phyloP scores from a whole-genome alignment of 2,329 filamentous ascomycete genomes.

The Raffaelea albimanens region DNA sequence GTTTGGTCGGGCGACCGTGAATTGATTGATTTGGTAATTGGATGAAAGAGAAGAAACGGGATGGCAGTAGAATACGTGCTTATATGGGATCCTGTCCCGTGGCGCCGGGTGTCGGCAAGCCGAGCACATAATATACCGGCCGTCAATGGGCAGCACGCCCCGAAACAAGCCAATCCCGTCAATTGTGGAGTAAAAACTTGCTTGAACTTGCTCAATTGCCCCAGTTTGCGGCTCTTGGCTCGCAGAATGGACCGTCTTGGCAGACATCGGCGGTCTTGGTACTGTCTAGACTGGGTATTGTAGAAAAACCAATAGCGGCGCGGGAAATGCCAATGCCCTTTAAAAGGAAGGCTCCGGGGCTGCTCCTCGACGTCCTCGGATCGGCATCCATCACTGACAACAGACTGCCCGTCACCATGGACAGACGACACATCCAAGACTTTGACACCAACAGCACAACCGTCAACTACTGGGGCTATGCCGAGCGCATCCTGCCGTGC shows the following conservation, averaged over 20 bases:
- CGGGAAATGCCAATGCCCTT: neutral
- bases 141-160: neutral
- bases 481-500: slow-evolving; percentile 34
- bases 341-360: neutral
- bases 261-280: neutral
- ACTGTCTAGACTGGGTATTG: neutral
- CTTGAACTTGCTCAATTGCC: neutral
- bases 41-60: too few species aligned
- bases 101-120: too few species aligned
- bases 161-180: neutral
- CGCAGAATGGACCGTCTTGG: neutral
- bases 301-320: neutral
- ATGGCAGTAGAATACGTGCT: too few species aligned
- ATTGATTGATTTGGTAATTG: neutral
- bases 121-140: neutral
- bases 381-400: neutral
- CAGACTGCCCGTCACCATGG: neutral
- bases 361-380: neutral
- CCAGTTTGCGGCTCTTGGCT: neutral
- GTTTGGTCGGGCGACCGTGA: too few species aligned
- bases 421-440: slow-evolving; percentile 6
- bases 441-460: neutral
- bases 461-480: slow-evolving; percentile 33
- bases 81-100: too few species aligned
- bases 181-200: neutral